Conservation (phyloP, 2,329 filamentous ascomycete genomes). For the Colletotrichum sidae region DNA sequence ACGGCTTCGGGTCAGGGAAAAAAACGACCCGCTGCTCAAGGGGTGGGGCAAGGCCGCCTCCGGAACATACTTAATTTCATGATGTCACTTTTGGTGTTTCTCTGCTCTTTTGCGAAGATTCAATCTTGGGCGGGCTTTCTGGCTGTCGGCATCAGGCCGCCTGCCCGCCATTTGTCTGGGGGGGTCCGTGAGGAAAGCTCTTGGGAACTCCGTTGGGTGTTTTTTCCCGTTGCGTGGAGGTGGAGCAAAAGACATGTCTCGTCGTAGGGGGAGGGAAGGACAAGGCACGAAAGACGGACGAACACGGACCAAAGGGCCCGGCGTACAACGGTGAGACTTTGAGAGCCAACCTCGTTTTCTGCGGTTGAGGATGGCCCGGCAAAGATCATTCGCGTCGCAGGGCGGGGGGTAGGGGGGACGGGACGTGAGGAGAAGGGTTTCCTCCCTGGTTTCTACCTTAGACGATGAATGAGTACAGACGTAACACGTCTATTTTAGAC, state of each 20-base stretch:
- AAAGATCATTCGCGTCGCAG: constrained; percentile 9
- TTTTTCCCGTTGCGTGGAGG: background rate
- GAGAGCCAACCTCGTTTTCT: constrained; percentile 28
- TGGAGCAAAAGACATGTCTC: constrained; percentile 16
- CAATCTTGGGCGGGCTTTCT: constrained; percentile 7
- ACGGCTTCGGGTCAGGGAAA: constrained; percentile 30
- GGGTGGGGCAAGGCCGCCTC: constrained; percentile 30
- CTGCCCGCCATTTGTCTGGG: constrained; percentile 9
- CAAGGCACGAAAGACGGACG: constrained; percentile 13
- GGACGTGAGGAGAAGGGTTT: constrained; percentile 13
- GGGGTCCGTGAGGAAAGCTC: constrained; percentile 10
- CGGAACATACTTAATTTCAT: constrained; percentile 38
- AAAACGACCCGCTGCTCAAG: constrained; percentile 17
- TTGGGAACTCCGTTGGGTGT: background rate
- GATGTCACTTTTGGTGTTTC: constrained; percentile 30
- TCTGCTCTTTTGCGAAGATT: constrained; percentile 22
- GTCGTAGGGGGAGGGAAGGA: constrained; percentile 35
- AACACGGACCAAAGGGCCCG: constrained; percentile 5
- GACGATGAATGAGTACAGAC: constrained; percentile 39
- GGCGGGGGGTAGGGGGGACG: background rate
- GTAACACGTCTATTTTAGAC: constrained; percentile 26
- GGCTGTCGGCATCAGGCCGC: background rate
- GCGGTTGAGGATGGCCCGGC: constrained; percentile 15
- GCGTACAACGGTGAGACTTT: constrained; percentile 29
- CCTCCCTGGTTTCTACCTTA: constrained; percentile 33